Evolutionary conservation across 2,329 filamentous ascomycete genomes (phyloP).

Genomic region (Aspergillus ochraceoroseus): DNA sequence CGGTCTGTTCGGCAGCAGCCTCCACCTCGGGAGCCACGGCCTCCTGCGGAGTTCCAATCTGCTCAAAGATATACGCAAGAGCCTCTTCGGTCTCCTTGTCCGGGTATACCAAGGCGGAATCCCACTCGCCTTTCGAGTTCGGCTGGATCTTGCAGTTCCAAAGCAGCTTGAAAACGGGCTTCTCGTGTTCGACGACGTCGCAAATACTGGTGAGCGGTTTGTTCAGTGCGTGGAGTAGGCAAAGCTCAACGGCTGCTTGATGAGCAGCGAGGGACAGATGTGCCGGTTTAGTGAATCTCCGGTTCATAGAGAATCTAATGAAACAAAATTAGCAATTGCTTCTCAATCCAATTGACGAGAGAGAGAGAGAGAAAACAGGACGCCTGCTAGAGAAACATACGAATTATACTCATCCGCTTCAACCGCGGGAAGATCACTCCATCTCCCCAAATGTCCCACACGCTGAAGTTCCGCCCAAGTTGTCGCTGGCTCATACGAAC

Average conservation of each 20-base stretch:
- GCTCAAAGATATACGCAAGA: constrained; percentile 36
- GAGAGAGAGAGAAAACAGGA: not conserved
- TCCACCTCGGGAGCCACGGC: constrained; percentile 12
- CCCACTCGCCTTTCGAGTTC: constrained; percentile 22
- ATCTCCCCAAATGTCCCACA: constrained; percentile 49
- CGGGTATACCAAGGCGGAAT: constrained; percentile 31
- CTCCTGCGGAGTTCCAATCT: constrained; percentile 27
- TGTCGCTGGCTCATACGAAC: constrained; percentile 44
- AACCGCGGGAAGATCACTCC: constrained; percentile 36
- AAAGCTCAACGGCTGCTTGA: constrained; percentile 54
- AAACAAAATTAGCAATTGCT: constrained; percentile 3
- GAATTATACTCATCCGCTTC: constrained; percentile 39
- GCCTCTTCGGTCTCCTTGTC: constrained; percentile 28
- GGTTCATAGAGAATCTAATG: constrained; percentile 36
- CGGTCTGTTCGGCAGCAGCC: constrained; percentile 9
- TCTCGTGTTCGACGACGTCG: constrained; percentile 30
- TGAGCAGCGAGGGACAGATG: constrained; percentile 47
- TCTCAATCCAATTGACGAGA: not conserved
- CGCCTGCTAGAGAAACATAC: constrained; percentile 41
- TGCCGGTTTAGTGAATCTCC: constrained; percentile 33
- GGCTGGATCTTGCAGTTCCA: constrained; percentile 31
- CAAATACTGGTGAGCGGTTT: constrained; percentile 36
- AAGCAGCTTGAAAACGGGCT: constrained; percentile 31
- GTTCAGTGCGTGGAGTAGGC: constrained; percentile 46
- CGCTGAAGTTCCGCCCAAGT: constrained; percentile 52